These are phyloP conservation scores for Beta corolliflora DNA, from an alignment of 179 eudicot species.

Conservation along the genomic window DNA sequence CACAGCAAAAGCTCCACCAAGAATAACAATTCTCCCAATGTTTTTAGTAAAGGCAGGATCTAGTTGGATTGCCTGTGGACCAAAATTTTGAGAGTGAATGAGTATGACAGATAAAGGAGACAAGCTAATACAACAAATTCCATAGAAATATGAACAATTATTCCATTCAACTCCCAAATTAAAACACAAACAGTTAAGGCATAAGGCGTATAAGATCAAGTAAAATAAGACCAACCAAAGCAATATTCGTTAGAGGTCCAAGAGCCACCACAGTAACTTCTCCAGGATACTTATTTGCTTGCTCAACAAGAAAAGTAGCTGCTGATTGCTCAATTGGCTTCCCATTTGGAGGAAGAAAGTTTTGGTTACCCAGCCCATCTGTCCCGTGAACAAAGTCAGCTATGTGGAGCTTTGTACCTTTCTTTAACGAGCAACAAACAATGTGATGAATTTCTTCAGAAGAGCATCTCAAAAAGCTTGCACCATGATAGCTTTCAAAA, in stretches of 20 bases:
- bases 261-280: constrained; percentile 85
- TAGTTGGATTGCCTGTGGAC: constrained; percentile 66
- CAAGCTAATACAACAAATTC: background rate
- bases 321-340: constrained; percentile 81
- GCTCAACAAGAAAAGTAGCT: constrained; percentile 63
- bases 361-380: constrained; percentile 96
- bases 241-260: constrained; percentile 94
- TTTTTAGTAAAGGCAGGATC: constrained; percentile 73
- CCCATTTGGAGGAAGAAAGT: constrained; percentile 82
- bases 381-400: constrained; percentile 96
- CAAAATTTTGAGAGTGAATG: background rate
- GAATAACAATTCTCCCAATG: constrained; percentile 71
- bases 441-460: background rate
- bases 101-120: background rate
- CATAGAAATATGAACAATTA: background rate
- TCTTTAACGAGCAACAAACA: constrained; percentile 45
- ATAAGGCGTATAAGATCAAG: background rate
- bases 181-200: background rate
- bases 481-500: background rate
- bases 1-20: constrained; percentile 95
- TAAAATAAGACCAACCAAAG: constrained; percentile 59
- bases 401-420: constrained; percentile 85
- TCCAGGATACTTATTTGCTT: constrained; percentile 75
- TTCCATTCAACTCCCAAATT: background rate
- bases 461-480: background rate